Conservation (phyloP, 495 filamentous ascomycete genomes). For the Podospora comata region DNA sequence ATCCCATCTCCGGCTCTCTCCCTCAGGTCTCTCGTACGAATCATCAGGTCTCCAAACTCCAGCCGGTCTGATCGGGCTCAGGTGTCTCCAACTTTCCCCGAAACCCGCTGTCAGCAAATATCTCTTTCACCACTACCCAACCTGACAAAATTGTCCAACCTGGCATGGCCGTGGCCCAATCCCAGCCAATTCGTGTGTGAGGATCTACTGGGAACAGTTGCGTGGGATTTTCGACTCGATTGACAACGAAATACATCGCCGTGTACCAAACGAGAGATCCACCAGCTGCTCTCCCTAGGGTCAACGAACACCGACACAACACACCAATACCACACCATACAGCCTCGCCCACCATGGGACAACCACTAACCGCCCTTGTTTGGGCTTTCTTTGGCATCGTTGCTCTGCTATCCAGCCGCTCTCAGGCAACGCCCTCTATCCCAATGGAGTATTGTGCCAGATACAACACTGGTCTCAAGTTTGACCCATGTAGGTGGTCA, state of each 20-base stretch:
- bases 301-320: neutral
- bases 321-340: constrained; percentile 4
- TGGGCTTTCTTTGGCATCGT: constrained; percentile 24
- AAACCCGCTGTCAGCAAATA: neutral
- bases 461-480: constrained; percentile 14
- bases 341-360: constrained; percentile 23
- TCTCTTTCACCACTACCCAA: neutral
- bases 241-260: neutral
- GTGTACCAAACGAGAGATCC: neutral
- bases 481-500: constrained; percentile 12
- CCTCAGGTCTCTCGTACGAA: neutral
- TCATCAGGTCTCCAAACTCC: neutral
- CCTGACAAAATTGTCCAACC: neutral
- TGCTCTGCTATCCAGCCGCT: constrained; percentile 18
- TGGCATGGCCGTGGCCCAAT: constrained; percentile 13
- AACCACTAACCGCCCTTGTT: constrained; percentile 19
- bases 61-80: neutral
- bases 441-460: constrained; percentile 41
- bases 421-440: constrained; percentile 26
- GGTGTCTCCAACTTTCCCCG: neutral
- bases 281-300: neutral
- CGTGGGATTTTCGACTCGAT: constrained; percentile 8
- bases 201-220: neutral
- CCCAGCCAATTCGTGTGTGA: constrained; percentile 2
- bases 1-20: neutral